Evolutionary conservation across 345 rosid species (phyloP), one percentile per base, ranked within the genome.

Genomic region (Mercurialis annua): DNA sequence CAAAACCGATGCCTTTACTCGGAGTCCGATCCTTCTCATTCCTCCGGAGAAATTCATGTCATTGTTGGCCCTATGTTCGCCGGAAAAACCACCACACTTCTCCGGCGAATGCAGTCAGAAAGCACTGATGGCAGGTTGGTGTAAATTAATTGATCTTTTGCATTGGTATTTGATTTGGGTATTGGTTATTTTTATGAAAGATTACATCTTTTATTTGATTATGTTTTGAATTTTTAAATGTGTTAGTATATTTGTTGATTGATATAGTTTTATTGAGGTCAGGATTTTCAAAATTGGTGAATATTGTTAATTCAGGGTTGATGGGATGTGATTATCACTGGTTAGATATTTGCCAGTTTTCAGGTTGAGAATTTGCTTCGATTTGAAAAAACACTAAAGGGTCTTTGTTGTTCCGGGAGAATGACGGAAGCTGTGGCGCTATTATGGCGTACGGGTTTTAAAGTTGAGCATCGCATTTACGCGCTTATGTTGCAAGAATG

Each of bases 51-150:
- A 79, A 74, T 87, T 66, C 98, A 90, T 72, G 95, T 92, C 69
- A 84, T 90, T 23, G 84, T 88, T 11, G 98, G 82, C 27, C 86
- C 91, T 20, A 83, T 84, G 91, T 90, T 86, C 59, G 80, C 96
- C 53, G 92, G 86, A 9, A 85, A 86, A 65, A 89, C 98, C 5
- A 86, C 90, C 65, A 73, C 80, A 0, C 87, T 90, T 72, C 93
- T 92, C 26, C 90, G 80, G 29, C 82, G 92, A 27, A 78, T 90
- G 58, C 86, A 85, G 34, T 33, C 81, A 6, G 93, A 88, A 71
- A 83, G 72, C 63, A 60, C 61, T 46, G 75, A 64, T 38, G 81
- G 77, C 86, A 92, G 98, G 96, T 90, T 73, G 55, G 58, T 38
- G 2, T 27, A 31, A 29, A 18, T 50, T 42, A 51, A 24, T 6